These are phyloP conservation scores for Schwanniomyces yamadae DNA, from an alignment of 805 yeast species.

Conservation along the genomic window DNA sequence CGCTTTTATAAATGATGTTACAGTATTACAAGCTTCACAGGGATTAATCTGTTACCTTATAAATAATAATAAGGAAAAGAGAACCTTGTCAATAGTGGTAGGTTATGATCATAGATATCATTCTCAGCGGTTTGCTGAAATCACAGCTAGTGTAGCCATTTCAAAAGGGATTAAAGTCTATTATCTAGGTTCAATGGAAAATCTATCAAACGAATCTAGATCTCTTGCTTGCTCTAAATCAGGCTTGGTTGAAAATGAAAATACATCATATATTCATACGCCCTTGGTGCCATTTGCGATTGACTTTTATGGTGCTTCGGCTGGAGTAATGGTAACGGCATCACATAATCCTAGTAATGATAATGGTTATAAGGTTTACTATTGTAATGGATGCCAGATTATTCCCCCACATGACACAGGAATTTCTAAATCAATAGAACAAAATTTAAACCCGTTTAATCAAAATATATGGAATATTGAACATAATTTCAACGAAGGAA, in stretches of 20 bases:
- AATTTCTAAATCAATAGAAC: conserved; percentile 63
- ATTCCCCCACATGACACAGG: conserved; percentile 85
- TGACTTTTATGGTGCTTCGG: conserved; percentile 58
- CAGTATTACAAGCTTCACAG: conserved; percentile 87
- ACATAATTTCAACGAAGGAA: conserved; percentile 31
- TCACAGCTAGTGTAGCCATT: conserved; percentile 75
- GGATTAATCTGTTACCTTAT: conserved; percentile 60
- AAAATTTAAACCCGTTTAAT: conserved; percentile 60
- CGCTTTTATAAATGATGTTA: conserved; percentile 82
- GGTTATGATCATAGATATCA: conserved; percentile 92
- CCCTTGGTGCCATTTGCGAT: conserved; percentile 92
- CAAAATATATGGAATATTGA: conserved; percentile 47
- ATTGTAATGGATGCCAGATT: conserved; percentile 92
- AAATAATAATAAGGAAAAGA: conserved; percentile 14
- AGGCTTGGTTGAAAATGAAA: conserved; percentile 3
- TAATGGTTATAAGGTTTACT: conserved; percentile 93
- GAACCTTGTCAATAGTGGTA: conserved; percentile 52
- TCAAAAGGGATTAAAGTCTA: conserved; percentile 67
- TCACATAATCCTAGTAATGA: conserved; percentile 84
- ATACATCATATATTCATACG: conserved; percentile 56
- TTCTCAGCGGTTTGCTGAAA: conserved; percentile 74
- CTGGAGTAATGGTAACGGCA: conserved; percentile 93
- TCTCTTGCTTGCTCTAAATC: conserved; percentile 9
- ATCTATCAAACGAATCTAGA: conserved; percentile 28
- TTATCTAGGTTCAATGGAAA: conserved; percentile 47